Evolutionary conservation across 768 basidiomycete genomes (phyloP).

Genomic region (Boletus pseudopeckii): DNA sequence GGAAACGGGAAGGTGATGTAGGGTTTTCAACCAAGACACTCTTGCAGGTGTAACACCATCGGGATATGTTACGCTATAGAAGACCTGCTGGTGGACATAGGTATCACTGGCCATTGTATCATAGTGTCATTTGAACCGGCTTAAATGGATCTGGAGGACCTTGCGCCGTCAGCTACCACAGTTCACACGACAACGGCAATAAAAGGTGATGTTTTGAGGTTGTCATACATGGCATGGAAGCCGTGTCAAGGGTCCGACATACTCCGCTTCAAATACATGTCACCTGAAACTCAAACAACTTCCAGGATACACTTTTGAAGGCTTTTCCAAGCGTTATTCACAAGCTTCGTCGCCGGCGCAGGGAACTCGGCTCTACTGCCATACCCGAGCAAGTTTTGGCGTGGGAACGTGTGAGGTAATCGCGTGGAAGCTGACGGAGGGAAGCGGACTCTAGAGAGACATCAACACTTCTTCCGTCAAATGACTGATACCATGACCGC

Average conservation of each 20-base stretch:
- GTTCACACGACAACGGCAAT: too few relatives aligned
- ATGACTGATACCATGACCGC: conserved; percentile 8
- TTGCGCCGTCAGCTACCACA: too few relatives aligned
- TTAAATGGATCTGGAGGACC: too few relatives aligned
- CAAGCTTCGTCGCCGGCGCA: neutral
- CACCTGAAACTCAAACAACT: too few relatives aligned
- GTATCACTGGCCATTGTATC: neutral
- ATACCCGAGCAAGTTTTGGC: neutral
- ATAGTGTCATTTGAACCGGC: neutral
- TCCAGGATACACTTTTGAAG: neutral
- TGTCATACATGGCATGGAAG: too few relatives aligned
- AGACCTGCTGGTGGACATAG: neutral
- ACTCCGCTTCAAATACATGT: too few relatives aligned
- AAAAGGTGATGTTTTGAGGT: too few relatives aligned
- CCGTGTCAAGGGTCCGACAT: too few relatives aligned
- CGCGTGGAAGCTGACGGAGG: neutral
- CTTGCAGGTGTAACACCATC: conserved; percentile 5
- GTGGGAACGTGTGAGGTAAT: neutral
- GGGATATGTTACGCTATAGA: neutral
- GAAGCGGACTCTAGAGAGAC: neutral
- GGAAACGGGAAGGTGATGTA: conserved; percentile 29
- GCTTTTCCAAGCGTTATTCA: neutral
- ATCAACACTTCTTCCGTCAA: neutral
- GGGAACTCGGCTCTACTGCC: neutral
- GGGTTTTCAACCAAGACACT: conserved; percentile 7